Base-by-base conservation (phyloP, 257 asterid genomes). In the Solanum peruvianum region DNA sequence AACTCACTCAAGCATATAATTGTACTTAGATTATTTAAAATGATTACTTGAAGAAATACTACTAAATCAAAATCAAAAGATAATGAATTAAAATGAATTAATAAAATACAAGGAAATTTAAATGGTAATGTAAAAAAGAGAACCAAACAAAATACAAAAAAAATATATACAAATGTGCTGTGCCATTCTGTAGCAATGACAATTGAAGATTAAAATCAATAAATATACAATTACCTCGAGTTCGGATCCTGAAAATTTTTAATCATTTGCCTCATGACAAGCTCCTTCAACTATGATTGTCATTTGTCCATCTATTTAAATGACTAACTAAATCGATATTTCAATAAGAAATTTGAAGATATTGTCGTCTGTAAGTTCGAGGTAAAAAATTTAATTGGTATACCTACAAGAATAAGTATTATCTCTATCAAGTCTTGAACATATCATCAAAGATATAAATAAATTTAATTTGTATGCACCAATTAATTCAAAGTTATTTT, bases 181-280 rank as follows among this genome's bases (percentile, higher is more conserved):
- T n/a, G n/a, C 5, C 5, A 35, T 35, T 5, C 37, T 35, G 37
- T 35, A 35, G 5, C 37, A 35, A 35, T 35, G 37, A 35, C 6
- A 35, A 35, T 35, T 6, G 37, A 35, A 35, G 37, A 35, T 35
- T 35, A 35, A 35, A 4, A 35, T 35, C 37, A 5, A 5, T 35
- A 35, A 35, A 35, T 35, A 35, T 35, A 5, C 7, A 35, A 35
- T 35, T 5, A 5, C 7, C 39, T 35, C 7, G 39, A 35, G 7
- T 6, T 35, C 39, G 6, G 92, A 84, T 87, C 91, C 94, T 2
- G 89, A n/a, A 12, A 93, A 78, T 82, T 87, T 91, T 33, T 93
- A 78, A 16, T 85, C 88, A 67, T 89, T 87, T 44, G 87, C 86
- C 39, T 23, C 72, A 31, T 86, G n/a, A 4, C 62, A 86, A 87